These are phyloP conservation scores for Rutidosis leptorrhynchoides DNA, from an alignment of 129 eudicot genomes.

Conservation along the genomic window DNA sequence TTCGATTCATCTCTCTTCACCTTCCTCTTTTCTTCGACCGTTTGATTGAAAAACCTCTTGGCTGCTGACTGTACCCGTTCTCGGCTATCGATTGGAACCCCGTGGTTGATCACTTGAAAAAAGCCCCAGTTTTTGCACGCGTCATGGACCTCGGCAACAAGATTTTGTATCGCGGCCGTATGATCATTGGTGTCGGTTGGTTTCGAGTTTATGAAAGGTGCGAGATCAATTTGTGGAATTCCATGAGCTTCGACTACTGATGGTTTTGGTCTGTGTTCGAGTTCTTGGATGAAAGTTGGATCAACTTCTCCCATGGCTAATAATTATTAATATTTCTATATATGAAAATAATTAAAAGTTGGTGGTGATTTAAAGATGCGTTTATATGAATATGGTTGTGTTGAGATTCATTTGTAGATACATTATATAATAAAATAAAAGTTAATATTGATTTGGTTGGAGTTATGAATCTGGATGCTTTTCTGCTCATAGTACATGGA, in stretches of 20 bases:
- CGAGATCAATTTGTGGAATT: conserved; percentile 57
- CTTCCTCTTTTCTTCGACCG: conserved; percentile 55
- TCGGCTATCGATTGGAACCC: conserved; percentile 37
- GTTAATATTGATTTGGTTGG: neutral
- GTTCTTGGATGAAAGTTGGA: conserved; percentile 57
- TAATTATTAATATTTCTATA: neutral
- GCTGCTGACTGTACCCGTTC: conserved; percentile 36
- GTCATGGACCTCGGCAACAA: conserved; percentile 40
- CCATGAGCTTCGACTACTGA: conserved; percentile 41
- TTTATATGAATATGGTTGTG: too few species aligned
- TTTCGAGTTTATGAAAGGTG: conserved; percentile 19
- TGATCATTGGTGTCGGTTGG: neutral
- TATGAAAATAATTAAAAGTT: conserved; percentile 2
- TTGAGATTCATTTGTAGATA: neutral
- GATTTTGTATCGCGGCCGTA: conserved; percentile 3
- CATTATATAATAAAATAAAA: too few species aligned
- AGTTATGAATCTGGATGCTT: conserved; percentile 6
- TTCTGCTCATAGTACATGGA: neutral
- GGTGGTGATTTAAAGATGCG: neutral
- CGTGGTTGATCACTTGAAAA: conserved; percentile 68
- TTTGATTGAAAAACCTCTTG: conserved; percentile 39
- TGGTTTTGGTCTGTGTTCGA: conserved; percentile 75
- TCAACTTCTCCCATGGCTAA: conserved; percentile 44
- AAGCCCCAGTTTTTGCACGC: conserved; percentile 70
- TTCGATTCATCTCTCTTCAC: conserved; percentile 53